Evolutionary conservation across 2,329 filamentous ascomycete genomes (phyloP), one percentile per base, ranked within the genome.

Genomic region (Fusarium cicatricum): DNA sequence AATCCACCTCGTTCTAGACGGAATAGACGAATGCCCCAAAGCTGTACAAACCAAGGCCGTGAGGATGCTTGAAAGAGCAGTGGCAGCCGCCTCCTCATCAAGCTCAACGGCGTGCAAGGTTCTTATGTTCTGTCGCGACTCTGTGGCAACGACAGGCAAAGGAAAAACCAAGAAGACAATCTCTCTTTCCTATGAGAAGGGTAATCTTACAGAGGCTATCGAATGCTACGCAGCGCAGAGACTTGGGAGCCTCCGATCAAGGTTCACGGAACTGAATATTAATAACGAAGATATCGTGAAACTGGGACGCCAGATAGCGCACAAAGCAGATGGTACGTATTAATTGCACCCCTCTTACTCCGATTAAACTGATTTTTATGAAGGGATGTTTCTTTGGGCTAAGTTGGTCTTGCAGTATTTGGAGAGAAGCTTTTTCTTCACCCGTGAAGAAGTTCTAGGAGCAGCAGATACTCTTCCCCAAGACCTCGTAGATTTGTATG

Each of bases 391-490:
- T 21, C 31, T 54, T 7, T 54, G 28, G 28, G 44, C 44, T 10
- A 11, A 43, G 14, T 32, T 54, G 7, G 38, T 44, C 2, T 5
- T 54, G 6, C 38, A 54, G 4, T 44, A 43, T 38, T 7, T 54
- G 1, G 14, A 28, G 2, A 28, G 11, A 3, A 54, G 44, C 43
- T 29, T 54, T 6, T 44, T 54, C 29, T 21, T 16, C 8, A 39
- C 8, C 10, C 6, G 33, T 9, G 26, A 32, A 4, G 51, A 54
- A 69, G 46, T 75, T 0, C 60, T 50, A 3, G 39, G 21, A 0
- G 62, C 71, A 10, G 55, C 70, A 0, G 29, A 70, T 17, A 38
- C 40, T 1, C 58, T 75, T 1, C 71, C 71, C 0, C 16, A 68
- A 5, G 71, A 52, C 62, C 55, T 57, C 0, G 23, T 33, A 15